These are phyloP conservation scores for Harrya chromipes DNA, from an alignment of 768 basidiomycete species.

Conservation along the genomic window DNA sequence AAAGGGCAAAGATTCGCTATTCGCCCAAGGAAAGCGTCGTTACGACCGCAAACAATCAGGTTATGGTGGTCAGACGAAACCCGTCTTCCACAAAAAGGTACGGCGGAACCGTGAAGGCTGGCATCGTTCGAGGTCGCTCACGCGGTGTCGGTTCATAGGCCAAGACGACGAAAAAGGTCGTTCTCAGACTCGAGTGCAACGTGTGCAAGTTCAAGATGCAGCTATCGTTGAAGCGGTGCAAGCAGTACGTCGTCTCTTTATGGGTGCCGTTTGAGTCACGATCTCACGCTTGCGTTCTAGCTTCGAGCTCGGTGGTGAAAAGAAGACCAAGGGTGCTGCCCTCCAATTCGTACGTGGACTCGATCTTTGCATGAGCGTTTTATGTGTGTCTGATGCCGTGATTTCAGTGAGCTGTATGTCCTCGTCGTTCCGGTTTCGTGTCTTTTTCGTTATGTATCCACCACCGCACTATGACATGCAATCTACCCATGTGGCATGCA, in stretches of 20 bases:
- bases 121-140: background rate
- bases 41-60: slow-evolving; percentile 99
- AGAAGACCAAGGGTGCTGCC: slow-evolving; percentile 98
- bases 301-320: slow-evolving; percentile 99
- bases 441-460: slow-evolving; percentile 25
- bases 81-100: slow-evolving; percentile 99
- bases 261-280: background rate
- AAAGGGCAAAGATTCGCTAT: slow-evolving; percentile 98
- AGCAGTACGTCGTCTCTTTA: slow-evolving; percentile 67
- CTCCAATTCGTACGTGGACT: slow-evolving; percentile 78
- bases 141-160: slow-evolving; percentile 47
- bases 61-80: slow-evolving; percentile 99
- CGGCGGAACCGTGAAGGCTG: too few relatives aligned
- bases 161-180: slow-evolving; percentile 99
- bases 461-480: slow-evolving; percentile 27
- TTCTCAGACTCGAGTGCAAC: slow-evolving; percentile 95
- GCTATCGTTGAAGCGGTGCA: slow-evolving; percentile 95
- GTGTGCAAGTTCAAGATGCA: slow-evolving; percentile 99
- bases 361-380: background rate
- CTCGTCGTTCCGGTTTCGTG: slow-evolving; percentile 11
- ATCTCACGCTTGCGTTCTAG: slow-evolving; percentile 35
- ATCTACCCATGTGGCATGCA: slow-evolving; percentile 14
- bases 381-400: slow-evolving; percentile 3
- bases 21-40: slow-evolving; percentile 99
- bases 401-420: slow-evolving; percentile 21